These are phyloP conservation scores for Candida ascalaphidarum DNA, from an alignment of 805 yeast genomes.

Conservation along the genomic window DNA sequence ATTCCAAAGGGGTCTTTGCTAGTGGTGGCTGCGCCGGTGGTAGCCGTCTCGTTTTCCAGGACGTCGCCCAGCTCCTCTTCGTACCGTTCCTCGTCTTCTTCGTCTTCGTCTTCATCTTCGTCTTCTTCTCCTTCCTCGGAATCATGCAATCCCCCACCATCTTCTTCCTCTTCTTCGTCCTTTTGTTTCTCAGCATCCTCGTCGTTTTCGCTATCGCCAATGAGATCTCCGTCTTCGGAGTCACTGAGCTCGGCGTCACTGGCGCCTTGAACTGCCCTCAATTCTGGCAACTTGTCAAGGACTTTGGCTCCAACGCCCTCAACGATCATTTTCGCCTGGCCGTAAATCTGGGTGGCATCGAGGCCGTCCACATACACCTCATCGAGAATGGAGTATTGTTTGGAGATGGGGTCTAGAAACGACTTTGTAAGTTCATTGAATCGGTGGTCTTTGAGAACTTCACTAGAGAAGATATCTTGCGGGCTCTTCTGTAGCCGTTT, in stretches of 20 bases:
- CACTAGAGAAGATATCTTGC: slow-evolving; percentile 11
- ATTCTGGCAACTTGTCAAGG: slow-evolving; percentile 45
- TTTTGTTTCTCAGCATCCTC: slow-evolving; percentile 4
- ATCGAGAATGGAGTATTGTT: slow-evolving; percentile 57
- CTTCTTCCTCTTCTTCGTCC: slow-evolving; percentile 7
- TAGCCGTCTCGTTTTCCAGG: slow-evolving; percentile 4
- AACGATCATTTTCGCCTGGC: slow-evolving; percentile 78
- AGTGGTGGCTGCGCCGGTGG: slow-evolving; percentile 10
- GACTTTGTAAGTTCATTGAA: slow-evolving; percentile 34
- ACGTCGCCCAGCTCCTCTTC: slow-evolving; percentile 3
- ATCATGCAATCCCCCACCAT: slow-evolving; percentile 9
- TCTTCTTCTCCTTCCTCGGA: slow-evolving; percentile 5
- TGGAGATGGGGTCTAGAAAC: slow-evolving; percentile 52
- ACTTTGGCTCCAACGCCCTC: slow-evolving; percentile 68
- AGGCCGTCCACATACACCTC: slow-evolving; percentile 79
- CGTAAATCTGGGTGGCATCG: slow-evolving; percentile 89
- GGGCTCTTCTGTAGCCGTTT: slow-evolving; percentile 14
- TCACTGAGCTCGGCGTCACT: slow-evolving; percentile 1
- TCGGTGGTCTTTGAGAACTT: slow-evolving; percentile 1
- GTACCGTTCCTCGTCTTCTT: slow-evolving; percentile 12
- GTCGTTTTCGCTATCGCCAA: slow-evolving; percentile 9
- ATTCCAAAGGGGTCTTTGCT: slow-evolving; percentile 52
- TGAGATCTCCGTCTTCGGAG: slow-evolving; percentile 6
- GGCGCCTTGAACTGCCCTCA: slow-evolving; percentile 28
- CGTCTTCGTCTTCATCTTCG: slow-evolving; percentile 14